Conservation (phyloP, 2,329 filamentous ascomycete genomes). For the Ambrosiella beaveri region DNA sequence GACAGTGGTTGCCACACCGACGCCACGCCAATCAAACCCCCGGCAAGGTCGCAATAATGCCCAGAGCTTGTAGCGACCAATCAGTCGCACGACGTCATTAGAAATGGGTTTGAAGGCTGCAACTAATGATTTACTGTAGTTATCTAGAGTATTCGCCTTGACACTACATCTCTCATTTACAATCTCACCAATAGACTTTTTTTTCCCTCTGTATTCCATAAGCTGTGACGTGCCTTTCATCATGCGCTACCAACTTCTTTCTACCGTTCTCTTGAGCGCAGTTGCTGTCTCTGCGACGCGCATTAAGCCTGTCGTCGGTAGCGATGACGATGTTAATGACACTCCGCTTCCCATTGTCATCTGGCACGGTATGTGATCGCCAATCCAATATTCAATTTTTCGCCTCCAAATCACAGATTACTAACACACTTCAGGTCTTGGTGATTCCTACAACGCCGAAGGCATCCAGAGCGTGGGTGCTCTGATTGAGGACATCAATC, state of each 20-base stretch:
- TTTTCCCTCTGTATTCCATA: not conserved
- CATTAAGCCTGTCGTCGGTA: slow-evolving; percentile 11
- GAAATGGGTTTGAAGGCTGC: not conserved
- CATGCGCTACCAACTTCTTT: slow-evolving; percentile 9
- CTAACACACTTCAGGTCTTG: slow-evolving; percentile 27
- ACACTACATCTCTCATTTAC: not conserved
- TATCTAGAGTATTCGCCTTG: no score
- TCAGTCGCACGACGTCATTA: not conserved
- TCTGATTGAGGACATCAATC: slow-evolving; percentile 57
- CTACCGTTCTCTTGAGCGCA: slow-evolving; percentile 3
- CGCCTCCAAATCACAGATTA: not conserved
- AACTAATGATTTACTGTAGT: not conserved
- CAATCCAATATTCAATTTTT: not conserved
- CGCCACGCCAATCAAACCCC: not conserved
- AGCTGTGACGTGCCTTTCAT: not conserved
- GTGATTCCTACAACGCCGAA: slow-evolving; percentile 58
- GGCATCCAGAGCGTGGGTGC: slow-evolving; percentile 54
- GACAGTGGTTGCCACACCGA: not conserved
- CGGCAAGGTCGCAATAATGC: not conserved
- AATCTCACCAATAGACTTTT: not conserved
- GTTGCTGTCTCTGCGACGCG: slow-evolving; percentile 19
- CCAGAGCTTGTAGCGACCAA: not conserved
- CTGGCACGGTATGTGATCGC: slow-evolving; percentile 52
- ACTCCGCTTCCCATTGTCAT: slow-evolving; percentile 78
- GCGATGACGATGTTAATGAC: slow-evolving; percentile 24